Base-by-base conservation (phyloP, 2,329 filamentous ascomycete genomes). In the Samsoniella hepiali region DNA sequence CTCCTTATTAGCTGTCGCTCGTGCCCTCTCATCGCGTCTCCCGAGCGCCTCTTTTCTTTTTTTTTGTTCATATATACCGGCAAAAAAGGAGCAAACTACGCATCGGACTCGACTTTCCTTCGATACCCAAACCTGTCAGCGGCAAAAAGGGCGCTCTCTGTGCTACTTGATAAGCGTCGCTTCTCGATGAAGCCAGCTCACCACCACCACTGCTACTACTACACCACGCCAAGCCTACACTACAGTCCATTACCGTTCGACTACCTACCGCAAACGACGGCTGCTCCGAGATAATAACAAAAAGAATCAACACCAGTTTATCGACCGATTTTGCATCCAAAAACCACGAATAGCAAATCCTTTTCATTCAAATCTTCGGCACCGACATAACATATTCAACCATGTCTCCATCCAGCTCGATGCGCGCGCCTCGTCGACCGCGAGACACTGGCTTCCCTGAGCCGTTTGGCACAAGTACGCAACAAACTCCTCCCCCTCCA, bases 371-470 rank as follows among this genome's bases (percentile, higher is more conserved):
- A 22, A 36, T 38, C 9, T 10, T 27, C 5, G 5, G 22, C 55
- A 11, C 11, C 38, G 17, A 7, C 50, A n/a, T 31, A 10, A 44
- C 58, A n/a, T 36, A 11, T 2, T 34, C 38, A 34, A 36, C 22
- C 29, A 62, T 62, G 58, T 49, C 58, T 36, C 40, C 27, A 9
- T 9, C 51, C 31, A 42, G 9, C 34, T 62, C 51, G 9, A 10
- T 56, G 22, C 60, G 34, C 51, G 36, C 5, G 27, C n/a, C 51
- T 62, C 69, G 67, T 36, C 59, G 68, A 60, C 69, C 70, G 50
- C 71, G 79, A 63, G 76, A 83, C 69, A 84, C 82, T 15, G 82
- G 82, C 53, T 84, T 84, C 63, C 82, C 82, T 1, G 81, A 83
- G 64, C 75, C 80, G 0, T 81, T 84, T 51, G 78, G 78, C 62